Conservation (phyloP, 2,329 filamentous ascomycete species). For the Colletotrichum nymphaeae region DNA sequence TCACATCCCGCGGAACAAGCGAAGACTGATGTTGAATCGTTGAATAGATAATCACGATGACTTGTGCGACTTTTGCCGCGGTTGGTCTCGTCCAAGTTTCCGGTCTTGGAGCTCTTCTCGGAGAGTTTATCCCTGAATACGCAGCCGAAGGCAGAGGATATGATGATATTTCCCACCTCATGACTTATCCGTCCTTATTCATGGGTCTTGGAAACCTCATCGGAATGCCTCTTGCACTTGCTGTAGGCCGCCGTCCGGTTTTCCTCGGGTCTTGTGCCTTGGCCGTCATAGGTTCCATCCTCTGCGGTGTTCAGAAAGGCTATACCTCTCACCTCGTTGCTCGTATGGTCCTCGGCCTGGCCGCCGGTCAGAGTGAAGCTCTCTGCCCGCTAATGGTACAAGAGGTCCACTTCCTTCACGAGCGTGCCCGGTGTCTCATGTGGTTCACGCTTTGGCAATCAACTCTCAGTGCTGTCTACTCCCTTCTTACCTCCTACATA, state of each 20-base stretch:
- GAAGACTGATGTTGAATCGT: rapidly evolving
- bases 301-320: conserved; percentile 42
- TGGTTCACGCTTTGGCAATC: conserved; percentile 54
- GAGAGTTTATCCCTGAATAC: conserved; percentile 21
- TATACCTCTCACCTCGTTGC: conserved; percentile 51
- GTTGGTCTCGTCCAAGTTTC: conserved; percentile 22
- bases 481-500: conserved; percentile 54
- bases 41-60: conserved; percentile 2
- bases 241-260: conserved; percentile 47
- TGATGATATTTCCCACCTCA: conserved; percentile 20
- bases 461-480: conserved; percentile 49
- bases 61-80: conserved; percentile 16
- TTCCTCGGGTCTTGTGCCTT: conserved; percentile 44
- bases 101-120: conserved; percentile 22
- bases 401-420: conserved; percentile 57
- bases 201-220: conserved; percentile 47
- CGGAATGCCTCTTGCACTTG: conserved; percentile 49
- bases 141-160: conserved; percentile 17
- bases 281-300: conserved; percentile 42
- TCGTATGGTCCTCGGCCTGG: conserved; percentile 51
- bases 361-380: conserved; percentile 55
- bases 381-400: conserved; percentile 53
- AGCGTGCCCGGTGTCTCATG: conserved; percentile 53
- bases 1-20: rapidly evolving
- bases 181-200: conserved; percentile 22